phyloP scores from a whole-genome alignment of 2,329 filamentous ascomycete genomes.

The Xylaria sp. region DNA sequence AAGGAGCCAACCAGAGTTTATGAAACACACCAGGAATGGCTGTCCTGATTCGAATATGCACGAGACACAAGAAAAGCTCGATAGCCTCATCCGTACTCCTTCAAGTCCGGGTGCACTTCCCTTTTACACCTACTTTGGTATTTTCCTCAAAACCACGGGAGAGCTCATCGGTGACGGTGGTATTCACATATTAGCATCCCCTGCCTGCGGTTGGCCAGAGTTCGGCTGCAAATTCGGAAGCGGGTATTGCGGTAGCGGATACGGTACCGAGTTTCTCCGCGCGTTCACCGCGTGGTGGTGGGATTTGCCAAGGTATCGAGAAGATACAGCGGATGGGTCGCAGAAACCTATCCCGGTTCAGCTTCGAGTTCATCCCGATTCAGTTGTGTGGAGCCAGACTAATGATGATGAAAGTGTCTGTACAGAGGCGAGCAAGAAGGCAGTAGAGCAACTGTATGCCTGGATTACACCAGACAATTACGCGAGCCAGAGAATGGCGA shows the following conservation, averaged over 20 bases:
- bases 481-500: slow-evolving; percentile 36
- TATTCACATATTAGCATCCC: slow-evolving; percentile 13
- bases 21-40: slow-evolving; percentile 20
- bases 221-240: slow-evolving; percentile 28
- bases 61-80: slow-evolving; percentile 21
- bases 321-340: not conserved
- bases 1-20: slow-evolving; percentile 12
- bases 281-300: slow-evolving; percentile 32
- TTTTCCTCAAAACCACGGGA: slow-evolving; percentile 25
- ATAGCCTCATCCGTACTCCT: slow-evolving; percentile 16
- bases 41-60: slow-evolving; percentile 2
- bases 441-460: slow-evolving; percentile 24
- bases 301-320: slow-evolving; percentile 14
- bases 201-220: slow-evolving; percentile 25
- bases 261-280: slow-evolving; percentile 30
- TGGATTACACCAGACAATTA: slow-evolving; percentile 14
- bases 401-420: not conserved
- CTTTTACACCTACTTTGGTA: slow-evolving; percentile 24
- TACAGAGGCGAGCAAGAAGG: not conserved
- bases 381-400: slow-evolving; percentile 3
- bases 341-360: slow-evolving; percentile 3
- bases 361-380: slow-evolving; percentile 6
- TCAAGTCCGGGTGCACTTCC: not conserved
- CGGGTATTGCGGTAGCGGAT: slow-evolving; percentile 24
- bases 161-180: slow-evolving; percentile 34